Conservation (phyloP, 371 early-diverging fungal species). For the Haplosporangium sp. region DNA sequence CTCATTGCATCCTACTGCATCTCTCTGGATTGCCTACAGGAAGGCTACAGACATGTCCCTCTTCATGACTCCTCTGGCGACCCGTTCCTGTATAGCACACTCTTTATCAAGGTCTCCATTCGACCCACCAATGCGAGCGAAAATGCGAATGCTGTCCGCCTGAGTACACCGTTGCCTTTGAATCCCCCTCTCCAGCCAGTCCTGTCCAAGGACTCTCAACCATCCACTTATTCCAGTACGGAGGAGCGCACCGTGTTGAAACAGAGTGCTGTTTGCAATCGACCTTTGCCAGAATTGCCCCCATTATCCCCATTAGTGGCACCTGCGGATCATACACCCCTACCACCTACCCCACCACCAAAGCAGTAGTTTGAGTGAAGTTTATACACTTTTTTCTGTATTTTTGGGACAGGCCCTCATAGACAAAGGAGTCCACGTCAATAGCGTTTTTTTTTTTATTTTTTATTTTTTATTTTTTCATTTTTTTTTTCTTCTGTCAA, state of each 20-base stretch:
- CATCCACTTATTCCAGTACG: neutral
- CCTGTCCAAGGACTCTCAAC: neutral
- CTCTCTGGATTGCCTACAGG: slow-evolving; percentile 50
- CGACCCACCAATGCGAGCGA: slow-evolving; percentile 7
- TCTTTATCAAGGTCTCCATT: slow-evolving; percentile 60
- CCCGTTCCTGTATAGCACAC: slow-evolving; percentile 64
- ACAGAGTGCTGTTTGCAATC: neutral
- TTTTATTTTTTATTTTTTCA: neutral
- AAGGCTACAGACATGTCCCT: slow-evolving; percentile 71
- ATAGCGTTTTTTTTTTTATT: neutral
- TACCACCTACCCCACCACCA: slow-evolving; percentile 45
- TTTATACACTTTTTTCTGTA: too few species aligned
- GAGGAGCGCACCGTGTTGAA: neutral
- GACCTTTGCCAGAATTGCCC: slow-evolving; percentile 29
- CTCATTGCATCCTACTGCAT: slow-evolving; percentile 63
- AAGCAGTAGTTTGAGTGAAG: slow-evolving; percentile 8
- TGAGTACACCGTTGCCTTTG: too few species aligned
- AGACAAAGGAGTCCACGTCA: neutral
- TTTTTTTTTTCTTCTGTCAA: slow-evolving; percentile 2
- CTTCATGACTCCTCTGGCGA: slow-evolving; percentile 68
- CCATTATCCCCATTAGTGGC: slow-evolving; percentile 17
- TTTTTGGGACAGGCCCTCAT: too few species aligned
- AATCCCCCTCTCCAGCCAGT: too few species aligned
- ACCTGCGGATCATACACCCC: slow-evolving; percentile 19
- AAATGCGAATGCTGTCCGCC: too few species aligned